Base-by-base conservation (phyloP, 306 rosid species). In the Sicyos baderoa region DNA sequence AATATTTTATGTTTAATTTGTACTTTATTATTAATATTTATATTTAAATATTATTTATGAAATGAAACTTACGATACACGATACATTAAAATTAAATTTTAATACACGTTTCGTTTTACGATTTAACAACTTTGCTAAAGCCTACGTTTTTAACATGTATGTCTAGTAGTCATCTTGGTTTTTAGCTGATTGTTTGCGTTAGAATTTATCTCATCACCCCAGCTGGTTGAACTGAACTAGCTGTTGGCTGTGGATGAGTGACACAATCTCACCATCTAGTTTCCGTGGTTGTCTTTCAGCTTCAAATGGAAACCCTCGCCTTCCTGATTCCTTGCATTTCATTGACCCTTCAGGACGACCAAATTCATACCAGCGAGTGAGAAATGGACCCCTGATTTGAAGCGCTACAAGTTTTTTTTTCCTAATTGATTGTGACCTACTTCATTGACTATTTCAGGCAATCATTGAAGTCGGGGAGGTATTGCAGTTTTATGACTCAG, bases 261-360 rank as follows among this genome's bases (percentile, higher is more conserved):
- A 25, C 48, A 67, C 45, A 23, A 49, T 53, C 64, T 44, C 49
- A 40, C 53, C 32, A 37, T 57, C 60, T 69, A 69, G 19, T 32
- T 70, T 70, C 23, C 23, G 19, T 74, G 70, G 60, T 76, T 80
- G 49, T 71, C 77, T 80, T 74, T 83, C 91, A 94, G 99, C 99
- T 79, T 94, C 99, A 61, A 94, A 94, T 82, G 99, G 99, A 75
- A 94, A 94, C 77, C 86, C 97, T 54, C 99, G 99, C 70, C 90
- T 94, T 73, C 97, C 97, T 52, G 99, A 94, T 86, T 94, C 99
- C 76, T 90, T 94, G 85, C 99, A 94, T 94, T 94, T 86, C 80
- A 88, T 88, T 62, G 99, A 94, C 82, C 95, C 89, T 78, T 82
- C 95, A 45, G 99, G 99, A 73, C 87, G 99, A 49, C 90, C 84